These are phyloP conservation scores for Carpinus viminea DNA, from an alignment of 306 rosid genomes.

Conservation along the genomic window DNA sequence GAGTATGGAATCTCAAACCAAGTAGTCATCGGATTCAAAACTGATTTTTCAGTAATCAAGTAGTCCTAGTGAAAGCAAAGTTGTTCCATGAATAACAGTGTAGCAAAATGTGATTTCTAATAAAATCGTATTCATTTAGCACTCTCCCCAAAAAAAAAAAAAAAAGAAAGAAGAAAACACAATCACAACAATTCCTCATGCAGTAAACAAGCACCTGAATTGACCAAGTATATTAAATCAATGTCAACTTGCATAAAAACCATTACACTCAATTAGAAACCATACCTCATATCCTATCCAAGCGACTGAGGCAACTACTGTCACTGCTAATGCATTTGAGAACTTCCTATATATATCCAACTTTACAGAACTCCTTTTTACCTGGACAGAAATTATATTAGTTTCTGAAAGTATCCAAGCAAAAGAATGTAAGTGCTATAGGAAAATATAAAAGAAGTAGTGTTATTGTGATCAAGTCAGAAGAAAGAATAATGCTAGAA, in stretches of 20 bases:
- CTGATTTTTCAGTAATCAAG: no score
- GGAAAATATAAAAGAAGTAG: neutral
- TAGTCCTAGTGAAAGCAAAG: neutral
- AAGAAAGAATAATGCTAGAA: neutral
- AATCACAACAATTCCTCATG: neutral
- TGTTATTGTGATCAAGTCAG: constrained; percentile 2
- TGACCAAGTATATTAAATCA: neutral
- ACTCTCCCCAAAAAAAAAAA: neutral
- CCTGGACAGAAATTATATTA: constrained; percentile 45
- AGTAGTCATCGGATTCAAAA: no score
- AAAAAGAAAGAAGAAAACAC: neutral
- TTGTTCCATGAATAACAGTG: neutral
- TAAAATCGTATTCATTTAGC: neutral
- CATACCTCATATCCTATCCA: constrained; percentile 95
- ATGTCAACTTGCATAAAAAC: constrained; percentile 8
- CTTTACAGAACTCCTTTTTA: constrained; percentile 91
- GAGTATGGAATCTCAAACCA: no score
- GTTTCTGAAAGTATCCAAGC: constrained; percentile 7
- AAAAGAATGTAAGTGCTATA: constrained; percentile 1
- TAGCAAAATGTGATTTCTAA: neutral
- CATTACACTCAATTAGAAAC: constrained; percentile 19
- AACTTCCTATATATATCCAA: constrained; percentile 90
- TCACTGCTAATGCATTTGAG: constrained; percentile 83
- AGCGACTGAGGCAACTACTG: constrained; percentile 77
- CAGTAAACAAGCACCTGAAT: neutral